Evolutionary conservation across 2,329 filamentous ascomycete genomes (phyloP), one percentile per base, ranked within the genome.

Genomic region (Xylaria sp.): DNA sequence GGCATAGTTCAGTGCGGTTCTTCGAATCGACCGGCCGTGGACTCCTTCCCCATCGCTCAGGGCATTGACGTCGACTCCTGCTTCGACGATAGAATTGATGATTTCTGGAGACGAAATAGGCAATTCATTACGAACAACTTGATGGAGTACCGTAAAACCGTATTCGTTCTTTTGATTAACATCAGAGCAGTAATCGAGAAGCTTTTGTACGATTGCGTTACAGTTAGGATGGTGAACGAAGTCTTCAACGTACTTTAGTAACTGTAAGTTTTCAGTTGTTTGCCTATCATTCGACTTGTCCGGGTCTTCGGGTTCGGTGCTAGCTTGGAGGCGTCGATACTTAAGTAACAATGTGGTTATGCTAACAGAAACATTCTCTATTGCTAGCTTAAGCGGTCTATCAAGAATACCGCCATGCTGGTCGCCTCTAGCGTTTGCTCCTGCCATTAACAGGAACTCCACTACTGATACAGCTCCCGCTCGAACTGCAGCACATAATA

Each of bases 1-100:
- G 17, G 63, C 57, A 6, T 23, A 48, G 4, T 65, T 38, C 3
- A 65, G 28, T 3, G 63, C 33, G 0, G 63, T 65, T 6, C 44
- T 33, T 2, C 17, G 60, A 46, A 46, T 10, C 1, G 6, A 54
- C n/a, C 10, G 36, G 17, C 60, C 49, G 3, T 23, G 17, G 23
- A 10, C 36, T 17, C 9, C 2, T 17, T 36, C 28, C n/a, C 23
- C 23, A 23, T n/a, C 49, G 5, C 4, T 26, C 17, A 60, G 38
- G 5, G 38, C 17, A 11, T 65, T 17, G 9, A 56, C n/a, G 11
- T 28, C 11, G 1, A 23, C 57, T 17, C 57, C 63, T 33, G 28
- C 36, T 20, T 56, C 15, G 15, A 60, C 10, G 2, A 65, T n/a
- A 5, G 15, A 11, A 6, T 23, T 9, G 3, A 56, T 13, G 6